phyloP scores from a whole-genome alignment of 106 monocot species.

The Hemerocallis citrina region DNA sequence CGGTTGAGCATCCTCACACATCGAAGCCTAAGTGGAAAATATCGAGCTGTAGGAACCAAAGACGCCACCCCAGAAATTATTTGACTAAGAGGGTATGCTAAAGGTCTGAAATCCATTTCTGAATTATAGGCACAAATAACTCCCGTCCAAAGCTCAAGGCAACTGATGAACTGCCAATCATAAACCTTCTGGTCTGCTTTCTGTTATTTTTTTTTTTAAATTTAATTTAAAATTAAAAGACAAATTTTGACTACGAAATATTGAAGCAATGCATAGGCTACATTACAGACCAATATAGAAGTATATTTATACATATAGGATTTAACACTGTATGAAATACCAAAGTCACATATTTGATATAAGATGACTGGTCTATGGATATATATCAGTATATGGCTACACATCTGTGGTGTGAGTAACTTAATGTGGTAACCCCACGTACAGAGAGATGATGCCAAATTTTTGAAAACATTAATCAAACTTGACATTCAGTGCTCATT shows the following conservation, averaged over 20 bases:
- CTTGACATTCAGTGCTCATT: no score
- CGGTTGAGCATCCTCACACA: conserved; percentile 89
- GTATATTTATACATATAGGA: background rate
- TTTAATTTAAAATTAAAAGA: no score
- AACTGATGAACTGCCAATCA: conserved; percentile 89
- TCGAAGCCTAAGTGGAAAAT: conserved; percentile 70
- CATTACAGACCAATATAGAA: background rate
- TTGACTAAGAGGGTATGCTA: conserved; percentile 90
- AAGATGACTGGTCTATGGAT: no score
- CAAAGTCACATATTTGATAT: no score
- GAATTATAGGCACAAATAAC: conserved; percentile 66
- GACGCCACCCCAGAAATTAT: conserved; percentile 75
- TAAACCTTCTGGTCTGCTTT: conserved; percentile 89
- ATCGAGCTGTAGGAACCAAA: conserved; percentile 85
- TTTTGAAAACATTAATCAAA: no score
- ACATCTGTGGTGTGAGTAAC: no score
- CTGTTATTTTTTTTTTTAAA: no score
- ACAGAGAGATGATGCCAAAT: no score
- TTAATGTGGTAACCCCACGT: no score
- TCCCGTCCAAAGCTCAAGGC: conserved; percentile 90
- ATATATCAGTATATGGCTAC: no score
- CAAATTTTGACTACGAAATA: background rate
- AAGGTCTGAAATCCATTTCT: conserved; percentile 67
- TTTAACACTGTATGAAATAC: no score
- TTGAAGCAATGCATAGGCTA: background rate